Evolutionary conservation across 2,329 filamentous ascomycete genomes (phyloP).

Genomic region (Epicoccum sorghinum): DNA sequence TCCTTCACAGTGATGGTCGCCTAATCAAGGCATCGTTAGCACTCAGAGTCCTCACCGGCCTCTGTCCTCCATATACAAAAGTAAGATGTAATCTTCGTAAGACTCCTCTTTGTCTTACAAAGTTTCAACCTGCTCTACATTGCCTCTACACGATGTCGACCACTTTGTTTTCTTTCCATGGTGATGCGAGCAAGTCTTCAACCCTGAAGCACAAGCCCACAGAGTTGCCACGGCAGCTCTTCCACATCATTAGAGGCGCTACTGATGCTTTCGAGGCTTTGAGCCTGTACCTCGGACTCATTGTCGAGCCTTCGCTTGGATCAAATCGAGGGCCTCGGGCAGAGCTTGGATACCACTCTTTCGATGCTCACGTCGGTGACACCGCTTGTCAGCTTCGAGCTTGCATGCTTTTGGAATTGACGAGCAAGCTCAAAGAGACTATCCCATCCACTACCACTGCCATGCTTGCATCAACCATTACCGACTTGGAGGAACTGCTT

Average conservation of each 20-base stretch:
- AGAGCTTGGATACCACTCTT: not conserved
- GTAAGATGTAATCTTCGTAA: too few species aligned
- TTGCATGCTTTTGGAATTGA: slow-evolving; percentile 10
- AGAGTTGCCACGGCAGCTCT: slow-evolving; percentile 9
- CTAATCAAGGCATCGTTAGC: too few species aligned
- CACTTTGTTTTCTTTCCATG: not conserved
- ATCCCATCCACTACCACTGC: not conserved
- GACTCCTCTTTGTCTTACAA: too few species aligned
- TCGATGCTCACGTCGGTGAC: slow-evolving; percentile 13
- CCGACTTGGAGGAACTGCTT: not conserved
- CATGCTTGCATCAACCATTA: not conserved
- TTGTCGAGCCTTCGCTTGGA: not conserved
- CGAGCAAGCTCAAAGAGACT: not conserved
- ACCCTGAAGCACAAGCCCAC: not conserved
- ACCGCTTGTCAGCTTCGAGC: slow-evolving; percentile 15
- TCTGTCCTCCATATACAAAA: too few species aligned
- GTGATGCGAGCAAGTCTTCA: not conserved
- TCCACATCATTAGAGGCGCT: slow-evolving; percentile 6
- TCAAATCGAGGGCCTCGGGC: not conserved
- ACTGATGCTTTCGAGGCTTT: slow-evolving; percentile 5
- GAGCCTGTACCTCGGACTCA: not conserved
- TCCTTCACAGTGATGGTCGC: too few species aligned
- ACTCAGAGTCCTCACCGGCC: too few species aligned
- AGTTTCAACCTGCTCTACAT: too few species aligned
- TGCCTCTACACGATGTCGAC: not conserved